Base-by-base conservation (phyloP, 2,329 filamentous ascomycete species). In the Aspergillus thermomutatus region DNA sequence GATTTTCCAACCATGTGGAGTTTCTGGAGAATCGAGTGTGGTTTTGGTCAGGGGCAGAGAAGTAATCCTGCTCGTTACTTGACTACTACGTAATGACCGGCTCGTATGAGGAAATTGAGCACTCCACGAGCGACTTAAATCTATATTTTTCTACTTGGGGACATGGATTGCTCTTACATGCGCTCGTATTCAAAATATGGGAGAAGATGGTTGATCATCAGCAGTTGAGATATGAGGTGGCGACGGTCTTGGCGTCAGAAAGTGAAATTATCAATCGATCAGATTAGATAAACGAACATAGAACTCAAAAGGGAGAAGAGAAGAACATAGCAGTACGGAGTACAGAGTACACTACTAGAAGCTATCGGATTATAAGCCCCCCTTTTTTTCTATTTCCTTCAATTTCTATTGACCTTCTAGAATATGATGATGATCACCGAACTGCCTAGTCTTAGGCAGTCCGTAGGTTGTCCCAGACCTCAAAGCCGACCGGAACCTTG, bases 231-330 rank as follows among this genome's bases (percentile, higher is more conserved):
- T n/a, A 45, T 26, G 19, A 46, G 43, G 11, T 25, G 11, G n/a
- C 2, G 2, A 26, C 23, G 19, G 3, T 23, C 19, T 21, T 26
- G 11, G 43, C 11, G 21, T 25, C 11, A 26, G 43, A 46, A 14
- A 49, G 17, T 25, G 21, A 47, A 34, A 46, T 58, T 58, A 50
- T 60, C 53, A 48, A 58, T 58, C 53, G 28, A 60, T 60, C 58
- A 58, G 58, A 60, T 60, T 60, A 60, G 58, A 60, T 60, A 54
- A 58, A 60, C 41, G 43, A 14, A 50, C 11, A 11, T 1, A 45
- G 7, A 46, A 21, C 40, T n/a, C 17, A n/a, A 43, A 23, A 21
- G 4, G 2, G 31, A 7, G 14, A 17, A 34, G 31, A 17, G 14
- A 40, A 6, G 14, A 43, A 19, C n/a, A 19, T 7, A 17, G 8